Conservation (phyloP, 2,329 filamentous ascomycete species). For the Arthrobotrys pseudoclavata region DNA sequence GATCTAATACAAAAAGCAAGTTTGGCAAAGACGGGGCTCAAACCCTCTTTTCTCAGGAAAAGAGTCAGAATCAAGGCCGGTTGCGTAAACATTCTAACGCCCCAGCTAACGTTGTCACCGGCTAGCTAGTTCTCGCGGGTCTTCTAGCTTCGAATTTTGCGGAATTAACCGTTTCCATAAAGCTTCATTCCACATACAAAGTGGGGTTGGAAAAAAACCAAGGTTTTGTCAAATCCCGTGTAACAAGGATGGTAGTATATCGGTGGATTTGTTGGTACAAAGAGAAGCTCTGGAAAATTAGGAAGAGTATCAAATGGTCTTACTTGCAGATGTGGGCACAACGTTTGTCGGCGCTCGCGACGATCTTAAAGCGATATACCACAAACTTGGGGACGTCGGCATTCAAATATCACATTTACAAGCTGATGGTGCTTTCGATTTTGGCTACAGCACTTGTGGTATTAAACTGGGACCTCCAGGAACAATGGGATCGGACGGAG, state of each 20-base stretch:
- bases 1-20: too few relatives aligned
- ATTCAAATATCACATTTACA: slow-evolving; percentile 31
- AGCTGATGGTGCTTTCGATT: slow-evolving; percentile 24
- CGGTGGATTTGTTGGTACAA: slow-evolving; percentile 1
- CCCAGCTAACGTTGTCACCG: too few relatives aligned
- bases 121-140: too few relatives aligned
- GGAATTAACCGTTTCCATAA: too few relatives aligned
- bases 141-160: too few relatives aligned
- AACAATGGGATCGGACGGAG: background rate
- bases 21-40: too few relatives aligned
- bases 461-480: slow-evolving; percentile 28
- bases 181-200: too few relatives aligned
- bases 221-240: slow-evolving; percentile 26
- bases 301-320: slow-evolving; percentile 23
- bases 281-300: background rate
- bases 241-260: slow-evolving; percentile 26
- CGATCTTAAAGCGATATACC: slow-evolving; percentile 24
- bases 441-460: background rate
- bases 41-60: too few relatives aligned
- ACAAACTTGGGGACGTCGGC: background rate
- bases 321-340: slow-evolving; percentile 38
- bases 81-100: too few relatives aligned
- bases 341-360: slow-evolving; percentile 42
- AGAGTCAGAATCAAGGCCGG: too few relatives aligned
- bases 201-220: background rate